A percentile compares a stretch with the other conserved stretches of the same genome.
Conservation (phyloP, 805 yeast species). For the Candida adriatica region DNA sequence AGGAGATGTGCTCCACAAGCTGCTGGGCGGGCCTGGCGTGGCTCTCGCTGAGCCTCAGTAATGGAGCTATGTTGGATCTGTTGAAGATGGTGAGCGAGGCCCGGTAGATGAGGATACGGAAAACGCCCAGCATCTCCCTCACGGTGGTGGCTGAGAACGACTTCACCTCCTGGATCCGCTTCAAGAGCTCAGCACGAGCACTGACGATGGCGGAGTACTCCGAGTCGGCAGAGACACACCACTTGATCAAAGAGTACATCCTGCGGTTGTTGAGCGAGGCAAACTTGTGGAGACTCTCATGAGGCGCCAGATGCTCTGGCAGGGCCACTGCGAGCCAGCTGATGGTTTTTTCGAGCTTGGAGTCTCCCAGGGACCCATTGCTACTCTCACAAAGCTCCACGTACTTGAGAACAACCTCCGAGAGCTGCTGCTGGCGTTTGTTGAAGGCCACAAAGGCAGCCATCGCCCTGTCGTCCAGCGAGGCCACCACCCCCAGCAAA, state of each 20-base stretch:
- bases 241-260: slow-evolving; percentile 45
- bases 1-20: slow-evolving; percentile 52
- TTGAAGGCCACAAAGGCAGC: slow-evolving; percentile 63
- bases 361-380: slow-evolving; percentile 26
- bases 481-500: slow-evolving; percentile 39
- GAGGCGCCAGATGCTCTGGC: slow-evolving; percentile 45
- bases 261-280: slow-evolving; percentile 52
- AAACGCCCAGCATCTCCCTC: slow-evolving; percentile 42
- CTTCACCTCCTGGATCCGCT: slow-evolving; percentile 47
- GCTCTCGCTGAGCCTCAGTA: slow-evolving; percentile 37
- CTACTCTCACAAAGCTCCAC: slow-evolving; percentile 42
- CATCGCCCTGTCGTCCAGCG: slow-evolving; percentile 50
- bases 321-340: slow-evolving; percentile 55
- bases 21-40: slow-evolving; percentile 38
- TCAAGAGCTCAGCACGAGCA: slow-evolving; percentile 56
- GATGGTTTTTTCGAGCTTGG: slow-evolving; percentile 46
- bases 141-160: slow-evolving; percentile 30
- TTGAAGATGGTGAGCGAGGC: slow-evolving; percentile 57
- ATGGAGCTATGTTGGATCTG: slow-evolving; percentile 50
- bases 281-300: slow-evolving; percentile 45
- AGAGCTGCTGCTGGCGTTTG: slow-evolving; percentile 57
- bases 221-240: slow-evolving; percentile 48
- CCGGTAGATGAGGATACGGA: slow-evolving; percentile 56
- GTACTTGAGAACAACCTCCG: slow-evolving; percentile 43
- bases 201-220: slow-evolving; percentile 54